A percentile compares a stretch with the other conserved stretches of the same genome.
These are phyloP conservation scores for Candida vartiovaarae DNA, from an alignment of 805 yeast species.

Conservation along the genomic window DNA sequence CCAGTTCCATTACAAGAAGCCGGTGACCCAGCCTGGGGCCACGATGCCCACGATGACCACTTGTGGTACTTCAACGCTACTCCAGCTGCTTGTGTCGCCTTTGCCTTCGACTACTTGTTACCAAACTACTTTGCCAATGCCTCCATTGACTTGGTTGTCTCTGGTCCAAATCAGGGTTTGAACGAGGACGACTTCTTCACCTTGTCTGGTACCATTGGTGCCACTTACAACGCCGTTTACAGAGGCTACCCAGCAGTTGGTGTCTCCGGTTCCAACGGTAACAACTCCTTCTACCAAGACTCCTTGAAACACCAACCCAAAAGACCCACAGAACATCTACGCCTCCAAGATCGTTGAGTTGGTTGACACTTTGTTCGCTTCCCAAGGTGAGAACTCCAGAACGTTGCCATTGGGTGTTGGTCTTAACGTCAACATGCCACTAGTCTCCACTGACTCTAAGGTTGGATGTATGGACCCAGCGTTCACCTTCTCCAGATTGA, in stretches of 20 bases:
- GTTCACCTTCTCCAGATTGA: constrained; percentile 38
- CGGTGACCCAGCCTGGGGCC: constrained; percentile 52
- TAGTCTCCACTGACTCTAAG: constrained; percentile 33
- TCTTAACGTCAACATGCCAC: constrained; percentile 42
- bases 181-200: constrained; percentile 38
- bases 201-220: constrained; percentile 46
- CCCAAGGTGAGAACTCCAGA: constrained; percentile 31
- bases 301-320: constrained; percentile 34
- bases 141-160: constrained; percentile 40
- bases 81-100: constrained; percentile 45
- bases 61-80: constrained; percentile 52
- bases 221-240: constrained; percentile 39
- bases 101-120: constrained; percentile 39
- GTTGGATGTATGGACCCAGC: constrained; percentile 35
- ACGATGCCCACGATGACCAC: constrained; percentile 34
- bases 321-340: constrained; percentile 38
- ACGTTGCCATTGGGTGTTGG: constrained; percentile 39
- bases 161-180: constrained; percentile 49
- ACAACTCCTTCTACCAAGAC: constrained; percentile 39
- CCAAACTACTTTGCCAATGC: constrained; percentile 38
- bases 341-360: constrained; percentile 34
- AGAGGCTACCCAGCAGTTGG: constrained; percentile 46
- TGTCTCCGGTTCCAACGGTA: constrained; percentile 42
- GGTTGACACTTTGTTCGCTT: constrained; percentile 30
- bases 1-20: constrained; percentile 38